Evolutionary conservation across 83 land plant genomes (phyloP), one percentile per base, ranked within the genome.

Genomic region (Diphasiastrum complanatum): DNA sequence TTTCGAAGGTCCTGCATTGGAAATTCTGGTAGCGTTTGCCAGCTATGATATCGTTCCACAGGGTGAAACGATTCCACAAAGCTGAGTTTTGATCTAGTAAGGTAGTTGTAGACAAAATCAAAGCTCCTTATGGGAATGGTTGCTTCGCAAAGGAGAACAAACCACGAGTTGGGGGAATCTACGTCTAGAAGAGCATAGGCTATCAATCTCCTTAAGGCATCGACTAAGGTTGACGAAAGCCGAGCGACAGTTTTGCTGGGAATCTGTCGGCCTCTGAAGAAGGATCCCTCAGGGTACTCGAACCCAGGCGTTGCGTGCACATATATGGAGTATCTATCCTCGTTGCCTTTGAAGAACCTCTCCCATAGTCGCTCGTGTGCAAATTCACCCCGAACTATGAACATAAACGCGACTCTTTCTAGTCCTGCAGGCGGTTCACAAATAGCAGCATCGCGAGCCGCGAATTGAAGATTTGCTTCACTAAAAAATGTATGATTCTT

Each of bases 21-120:
- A 24, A 66, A 2, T 18, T 40, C 67, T 33, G 66, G 45, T 4
- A 24, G 25, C 2, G 27, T 56, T 5, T 33, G 25, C 62, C 69
- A 29, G 5, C 29, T 6, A 12, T 50, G 51, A 38, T 36, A 66
- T 45, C 51, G 63, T 8, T 0, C 33, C 19, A 32, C 41, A 0
- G n/a, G 30, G 67, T 38, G 37, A 19, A 66, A 66, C 4, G 62
- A 45, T 4, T 33, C 33, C 4, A 54, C 69, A 27, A 66, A 54
- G 33, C 58, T 54, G 58, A 25, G 58, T 25, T 54, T 22, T 5
- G 58, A 54, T 10, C 29, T 30, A n/a, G 29, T 26, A 4, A 54
- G 5, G 33, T 54, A 28, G 34, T 25, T 18, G 33, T 54, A 54
- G 33, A 28, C 4, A 26, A 33, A 25, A 33, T 14, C 5, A 33